A percentile compares a stretch with the other conserved stretches of the same genome.
phyloP scores from a whole-genome alignment of 495 filamentous ascomycete genomes.

The Lophium mytilinum region DNA sequence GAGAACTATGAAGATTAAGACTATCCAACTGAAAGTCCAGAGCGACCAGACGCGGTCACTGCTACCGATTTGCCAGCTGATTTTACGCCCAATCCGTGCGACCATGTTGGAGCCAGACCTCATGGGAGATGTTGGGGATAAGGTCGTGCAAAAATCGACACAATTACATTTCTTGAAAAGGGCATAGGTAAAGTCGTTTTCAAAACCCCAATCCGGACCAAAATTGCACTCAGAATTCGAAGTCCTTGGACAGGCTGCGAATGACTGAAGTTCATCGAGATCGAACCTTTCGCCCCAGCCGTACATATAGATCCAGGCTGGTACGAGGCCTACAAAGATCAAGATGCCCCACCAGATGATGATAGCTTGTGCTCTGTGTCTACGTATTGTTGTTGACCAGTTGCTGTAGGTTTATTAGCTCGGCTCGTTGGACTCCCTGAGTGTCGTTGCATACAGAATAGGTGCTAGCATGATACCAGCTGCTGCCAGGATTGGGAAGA shows the following conservation, averaged over 20 bases:
- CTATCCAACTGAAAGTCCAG: background rate
- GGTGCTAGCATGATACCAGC: background rate
- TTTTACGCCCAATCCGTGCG: background rate
- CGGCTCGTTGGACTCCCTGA: no score
- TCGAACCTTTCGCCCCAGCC: background rate
- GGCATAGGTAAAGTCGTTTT: background rate
- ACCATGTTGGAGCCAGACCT: background rate
- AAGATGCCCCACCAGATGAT: slow-evolving; percentile 1
- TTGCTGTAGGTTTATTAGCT: background rate
- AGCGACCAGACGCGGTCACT: background rate
- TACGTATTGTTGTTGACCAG: slow-evolving; percentile 1
- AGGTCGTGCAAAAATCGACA: background rate
- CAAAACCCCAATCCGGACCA: background rate
- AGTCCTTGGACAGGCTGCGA: background rate
- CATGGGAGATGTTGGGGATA: background rate
- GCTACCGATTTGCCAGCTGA: background rate
- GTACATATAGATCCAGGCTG: background rate
- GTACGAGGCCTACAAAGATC: background rate
- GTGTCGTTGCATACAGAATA: background rate
- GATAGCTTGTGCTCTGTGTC: background rate
- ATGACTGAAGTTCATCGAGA: background rate
- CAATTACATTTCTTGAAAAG: background rate
- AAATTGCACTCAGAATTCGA: background rate
- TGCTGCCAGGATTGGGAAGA: background rate
- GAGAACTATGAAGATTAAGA: background rate